phyloP scores from a whole-genome alignment of 768 basidiomycete species.

The Lactarius trivialis region DNA sequence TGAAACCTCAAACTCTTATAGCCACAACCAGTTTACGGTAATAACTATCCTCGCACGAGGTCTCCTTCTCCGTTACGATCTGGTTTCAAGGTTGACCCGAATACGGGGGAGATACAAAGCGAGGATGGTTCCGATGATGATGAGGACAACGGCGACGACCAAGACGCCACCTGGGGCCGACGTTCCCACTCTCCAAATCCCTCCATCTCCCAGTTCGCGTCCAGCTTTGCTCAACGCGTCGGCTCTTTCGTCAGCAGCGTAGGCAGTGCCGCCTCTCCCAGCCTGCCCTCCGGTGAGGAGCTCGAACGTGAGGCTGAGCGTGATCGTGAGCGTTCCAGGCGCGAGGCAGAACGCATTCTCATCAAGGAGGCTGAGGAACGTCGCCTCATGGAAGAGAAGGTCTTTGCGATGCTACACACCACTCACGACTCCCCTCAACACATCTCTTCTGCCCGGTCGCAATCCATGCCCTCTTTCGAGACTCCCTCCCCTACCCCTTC shows the following conservation, averaged over 20 bases:
- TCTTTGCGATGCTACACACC: constrained; percentile 67
- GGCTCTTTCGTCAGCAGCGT: constrained; percentile 56
- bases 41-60: constrained; percentile 35
- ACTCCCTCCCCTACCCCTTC: constrained; percentile 54
- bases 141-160: constrained; percentile 38
- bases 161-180: constrained; percentile 35
- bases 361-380: constrained; percentile 65
- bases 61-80: constrained; percentile 72
- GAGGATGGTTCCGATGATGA: constrained; percentile 46
- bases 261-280: constrained; percentile 30
- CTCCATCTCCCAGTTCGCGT: constrained; percentile 67
- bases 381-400: constrained; percentile 62
- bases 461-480: constrained; percentile 35
- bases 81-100: constrained; percentile 48
- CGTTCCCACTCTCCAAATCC: constrained; percentile 59
- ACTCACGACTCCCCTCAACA: constrained; percentile 34
- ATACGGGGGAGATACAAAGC: constrained; percentile 38
- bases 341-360: constrained; percentile 74
- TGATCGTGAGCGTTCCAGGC: constrained; percentile 67
- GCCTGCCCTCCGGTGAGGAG: constrained; percentile 63
- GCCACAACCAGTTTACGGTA: constrained; percentile 41
- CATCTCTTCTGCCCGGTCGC: constrained; percentile 56
- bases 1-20: constrained; percentile 22
- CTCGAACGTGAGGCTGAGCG: constrained; percentile 74
- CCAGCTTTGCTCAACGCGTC: constrained; percentile 70